Evolutionary conservation across 2,329 filamentous ascomycete species (phyloP).

Genomic region (Fusarium sp.): DNA sequence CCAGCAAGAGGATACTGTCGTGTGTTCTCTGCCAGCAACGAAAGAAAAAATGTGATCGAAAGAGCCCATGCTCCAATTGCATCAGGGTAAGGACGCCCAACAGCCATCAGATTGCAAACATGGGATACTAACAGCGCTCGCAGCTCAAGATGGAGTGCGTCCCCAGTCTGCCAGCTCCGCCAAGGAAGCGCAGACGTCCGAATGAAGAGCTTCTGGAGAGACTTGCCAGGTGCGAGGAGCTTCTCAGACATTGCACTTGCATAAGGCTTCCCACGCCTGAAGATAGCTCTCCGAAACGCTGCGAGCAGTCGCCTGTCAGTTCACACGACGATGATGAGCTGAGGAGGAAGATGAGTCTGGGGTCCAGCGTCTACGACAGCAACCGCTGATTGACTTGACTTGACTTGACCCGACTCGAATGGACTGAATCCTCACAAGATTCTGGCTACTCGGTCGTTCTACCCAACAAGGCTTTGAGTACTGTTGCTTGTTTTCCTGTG

Average conservation of each 20-base stretch:
- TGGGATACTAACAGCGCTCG: background rate
- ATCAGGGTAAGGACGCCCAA: conserved; percentile 33
- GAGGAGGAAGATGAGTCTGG: conserved; percentile 16
- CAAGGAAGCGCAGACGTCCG: conserved; percentile 44
- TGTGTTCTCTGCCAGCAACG: conserved; percentile 47
- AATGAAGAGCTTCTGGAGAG: conserved; percentile 43
- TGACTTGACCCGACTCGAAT: too few relatives aligned
- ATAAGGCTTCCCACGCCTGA: conserved; percentile 31
- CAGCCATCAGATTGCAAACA: rapidly evolving
- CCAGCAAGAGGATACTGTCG: conserved; percentile 34
- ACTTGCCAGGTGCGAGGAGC: conserved; percentile 19
- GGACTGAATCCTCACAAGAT: too few relatives aligned
- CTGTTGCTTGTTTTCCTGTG: too few relatives aligned
- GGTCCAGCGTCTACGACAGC: background rate
- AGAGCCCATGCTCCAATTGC: conserved; percentile 46
- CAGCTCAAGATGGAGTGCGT: conserved; percentile 42
- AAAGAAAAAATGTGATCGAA: conserved; percentile 49
- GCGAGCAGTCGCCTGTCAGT: conserved; percentile 15
- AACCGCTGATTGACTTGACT: too few relatives aligned
- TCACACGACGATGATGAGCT: conserved; percentile 17
- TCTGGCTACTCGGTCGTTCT: too few relatives aligned
- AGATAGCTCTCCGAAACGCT: conserved; percentile 15
- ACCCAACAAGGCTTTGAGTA: too few relatives aligned
- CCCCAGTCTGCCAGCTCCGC: conserved; percentile 44
- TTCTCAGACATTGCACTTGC: conserved; percentile 42